Evolutionary conservation across 2,329 filamentous ascomycete species (phyloP), one percentile per base, ranked within the genome.

Genomic region (Alternaria arborescens): DNA sequence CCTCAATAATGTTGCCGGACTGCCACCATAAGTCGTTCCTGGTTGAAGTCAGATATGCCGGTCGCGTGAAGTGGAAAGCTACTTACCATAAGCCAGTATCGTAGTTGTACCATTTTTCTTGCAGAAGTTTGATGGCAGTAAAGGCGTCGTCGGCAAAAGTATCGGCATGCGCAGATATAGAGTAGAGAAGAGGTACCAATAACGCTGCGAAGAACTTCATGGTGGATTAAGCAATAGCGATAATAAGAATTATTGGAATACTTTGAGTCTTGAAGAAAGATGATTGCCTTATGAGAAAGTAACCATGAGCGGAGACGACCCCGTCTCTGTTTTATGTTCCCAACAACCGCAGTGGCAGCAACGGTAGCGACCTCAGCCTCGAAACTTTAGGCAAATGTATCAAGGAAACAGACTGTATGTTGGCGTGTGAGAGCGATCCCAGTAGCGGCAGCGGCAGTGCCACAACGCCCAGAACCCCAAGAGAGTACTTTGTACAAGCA

Each of bases 21-120:
- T 78, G 69, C 76, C 76, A 78, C 76, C 76, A 78, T n/a, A 73
- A 57, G n/a, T 74, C 58, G 26, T 65, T 54, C 57, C 68, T 71
- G 36, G 3, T 30, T 3, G 1, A 14, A 20, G 12, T 67, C 28
- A 67, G 54, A 46, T 4, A 16, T 38, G 32, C 7, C 6, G 20
- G 43, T 28, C 8, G 20, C 34, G 20, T 14, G 30, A n/a, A 16
- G 26, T 53, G 12, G 36, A 18, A 18, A 5, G n/a, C 20, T 12
- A 51, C 69, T 55, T 71, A 77, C 75, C 75, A 78, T 42, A 77
- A 60, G 7, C 76, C 76, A 10, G 73, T 77, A 12, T 71, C 65
- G 14, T 65, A 63, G 32, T 71, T 70, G 58, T 78, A 78, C 68
- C 68, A 78, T 43, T 73, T 75, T 55, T 72, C 55, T 43, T 77